Evolutionary conservation across 1,284 basidiomycete species (phyloP), one percentile per base, ranked within the genome.

Genomic region (Ceratobasidium papillatum): DNA sequence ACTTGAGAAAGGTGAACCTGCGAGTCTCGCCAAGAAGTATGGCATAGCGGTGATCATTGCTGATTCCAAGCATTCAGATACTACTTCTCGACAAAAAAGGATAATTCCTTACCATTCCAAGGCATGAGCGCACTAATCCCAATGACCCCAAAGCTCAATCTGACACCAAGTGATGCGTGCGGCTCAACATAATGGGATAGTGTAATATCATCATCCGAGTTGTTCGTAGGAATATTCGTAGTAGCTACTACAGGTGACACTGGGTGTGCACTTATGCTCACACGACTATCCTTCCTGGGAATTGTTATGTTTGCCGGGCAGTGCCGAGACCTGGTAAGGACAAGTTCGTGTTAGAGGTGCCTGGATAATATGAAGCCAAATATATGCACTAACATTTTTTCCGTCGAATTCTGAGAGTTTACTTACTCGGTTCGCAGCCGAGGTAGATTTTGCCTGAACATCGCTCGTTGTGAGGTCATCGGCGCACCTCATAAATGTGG

Each of bases 21-120:
- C 83, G 30, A 94, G 80, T 63, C 90, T 85, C 4, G 90, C 87
- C 54, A 91, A 80, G 81, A 94, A 94, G 81, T 89, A 94, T 0
- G 92, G 88, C 41, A 87, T 90, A 0, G 90, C 92, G 9, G 91
- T 94, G 36, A 94, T 93, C 79, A 93, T 83, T 0, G 87, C 92
- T 94, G 19, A 74, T 9, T 41, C 59, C 74, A 32, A 76, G 11
- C 30, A 32, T 51, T 56, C 27, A 56, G 38, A 41, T 30, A 52
- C 27, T 56, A 19, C 2, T 45, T 32, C 65, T 62, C 56, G 11
- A 25, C 19, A 4, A 22, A 59, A 59, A 59, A 11, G 36, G 34
- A 38, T 14, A 2, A 25, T 19, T 34, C 81, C 86, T 78, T 78
- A 92, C 92, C 91, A 80, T 94, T 93, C 92, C 92, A 94, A 68